Base-by-base conservation (phyloP, 169 alveolate species). In the Cryptosporidium felis region DNA sequence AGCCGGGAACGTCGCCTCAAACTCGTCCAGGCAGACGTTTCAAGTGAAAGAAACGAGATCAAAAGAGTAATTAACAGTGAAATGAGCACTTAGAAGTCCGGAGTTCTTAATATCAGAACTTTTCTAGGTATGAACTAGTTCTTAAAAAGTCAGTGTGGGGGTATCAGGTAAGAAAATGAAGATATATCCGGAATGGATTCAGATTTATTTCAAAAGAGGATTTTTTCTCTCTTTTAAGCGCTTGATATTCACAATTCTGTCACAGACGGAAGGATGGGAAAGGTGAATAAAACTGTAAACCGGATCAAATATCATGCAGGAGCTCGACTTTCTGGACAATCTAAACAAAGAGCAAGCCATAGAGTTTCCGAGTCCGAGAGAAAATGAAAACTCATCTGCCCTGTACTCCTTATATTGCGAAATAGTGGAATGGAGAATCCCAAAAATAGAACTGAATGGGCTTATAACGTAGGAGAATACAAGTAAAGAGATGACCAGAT, bases 201-300 rank as follows among this genome's bases (percentile, higher is more conserved):
- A n/a, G n/a, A n/a, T n/a, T n/a, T n/a, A n/a, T n/a, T n/a, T n/a
- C n/a, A n/a, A n/a, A n/a, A n/a, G n/a, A n/a, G n/a, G n/a, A n/a
- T 60, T 38, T 8, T 60, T 36, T 34, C 38, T 74, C 16, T 38
- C 61, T 34, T 49, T 34, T 16, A 74, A 21, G 14, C 26, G 51
- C 28, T 58, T 74, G 1, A 74, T 18, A n/a, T 53, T 38, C 23
- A 53, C 58, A 32, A 74, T 56, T 18, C 85, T 47, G 16, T 74
- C 85, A 3, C 56, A 53, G 2, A 74, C 67, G 34, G 41, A 26
- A n/a, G 85, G 85, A n/a, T 74, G 85, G 14, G 60, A 36, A 2
- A 49, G 45, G 42, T 74, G 67, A 56, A 74, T 53, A 40, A 74
- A 74, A 26, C 74, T 53, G 41, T 74, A 74, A 0, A 74, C 41